Evolutionary conservation across 495 filamentous ascomycete species (phyloP).

Genomic region (Neurospora tetraspora): DNA sequence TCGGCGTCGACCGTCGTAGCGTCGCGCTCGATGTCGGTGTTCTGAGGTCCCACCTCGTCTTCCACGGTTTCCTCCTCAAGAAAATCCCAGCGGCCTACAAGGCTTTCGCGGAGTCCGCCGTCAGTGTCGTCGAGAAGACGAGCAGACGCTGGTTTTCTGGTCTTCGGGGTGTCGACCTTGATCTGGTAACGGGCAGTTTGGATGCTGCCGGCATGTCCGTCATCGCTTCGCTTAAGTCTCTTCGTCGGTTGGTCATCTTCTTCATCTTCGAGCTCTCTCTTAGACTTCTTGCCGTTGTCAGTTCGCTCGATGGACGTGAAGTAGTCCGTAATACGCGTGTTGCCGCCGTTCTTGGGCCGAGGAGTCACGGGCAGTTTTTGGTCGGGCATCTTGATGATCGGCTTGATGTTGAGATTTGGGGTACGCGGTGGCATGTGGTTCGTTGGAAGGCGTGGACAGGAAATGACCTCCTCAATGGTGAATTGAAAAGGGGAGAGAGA

Average conservation of each 20-base stretch:
- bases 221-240: background rate
- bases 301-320: background rate
- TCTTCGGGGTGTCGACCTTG: background rate
- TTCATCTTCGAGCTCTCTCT: background rate
- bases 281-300: background rate
- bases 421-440: too few species aligned
- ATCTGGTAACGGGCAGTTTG: background rate
- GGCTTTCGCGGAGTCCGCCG: background rate
- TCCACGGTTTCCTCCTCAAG: background rate
- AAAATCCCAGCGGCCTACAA: background rate
- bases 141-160: background rate
- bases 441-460: too few species aligned
- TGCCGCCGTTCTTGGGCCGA: too few species aligned
- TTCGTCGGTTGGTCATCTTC: background rate
- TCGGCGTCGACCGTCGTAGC: background rate
- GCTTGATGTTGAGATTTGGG: too few species aligned
- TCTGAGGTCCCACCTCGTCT: background rate
- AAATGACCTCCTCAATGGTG: too few species aligned
- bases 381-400: too few species aligned
- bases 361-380: too few species aligned
- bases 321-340: background rate
- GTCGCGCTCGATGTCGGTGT: too few species aligned
- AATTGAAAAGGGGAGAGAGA: too few species aligned
- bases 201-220: too few species aligned
- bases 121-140: background rate